phyloP scores from a whole-genome alignment of 1,284 basidiomycete genomes.

The Ceratobasidium sp. region DNA sequence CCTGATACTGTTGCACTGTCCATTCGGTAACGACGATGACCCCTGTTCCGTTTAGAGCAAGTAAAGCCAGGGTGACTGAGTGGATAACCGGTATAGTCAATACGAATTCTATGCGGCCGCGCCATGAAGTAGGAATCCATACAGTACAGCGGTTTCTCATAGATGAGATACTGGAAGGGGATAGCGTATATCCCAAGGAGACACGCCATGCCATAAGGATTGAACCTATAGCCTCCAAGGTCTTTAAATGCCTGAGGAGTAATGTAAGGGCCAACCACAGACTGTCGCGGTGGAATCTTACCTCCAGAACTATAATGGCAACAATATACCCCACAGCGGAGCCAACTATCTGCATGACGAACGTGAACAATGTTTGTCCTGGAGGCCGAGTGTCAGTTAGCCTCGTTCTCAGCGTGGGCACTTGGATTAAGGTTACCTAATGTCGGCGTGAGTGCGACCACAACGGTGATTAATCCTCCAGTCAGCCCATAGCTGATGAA shows the following conservation, averaged over 20 bases:
- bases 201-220: conserved; percentile 48
- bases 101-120: conserved; percentile 28
- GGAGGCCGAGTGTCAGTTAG: not conserved
- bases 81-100: too few relatives aligned
- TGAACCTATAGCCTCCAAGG: conserved; percentile 50
- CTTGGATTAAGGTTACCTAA: conserved; percentile 40
- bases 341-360: conserved; percentile 48
- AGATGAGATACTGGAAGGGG: conserved; percentile 47
- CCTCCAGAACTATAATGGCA: conserved; percentile 43
- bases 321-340: conserved; percentile 41
- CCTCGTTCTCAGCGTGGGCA: conserved; percentile 5
- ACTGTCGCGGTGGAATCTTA: conserved; percentile 28
- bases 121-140: not conserved
- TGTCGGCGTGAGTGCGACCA: conserved; percentile 49
- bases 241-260: conserved; percentile 47
- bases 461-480: conserved; percentile 48
- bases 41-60: conserved; percentile 48
- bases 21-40: conserved; percentile 46
- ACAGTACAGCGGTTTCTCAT: conserved; percentile 45
- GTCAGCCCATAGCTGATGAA: conserved; percentile 49
- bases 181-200: conserved; percentile 45
- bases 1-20: conserved; percentile 44
- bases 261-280: conserved; percentile 4
- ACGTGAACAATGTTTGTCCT: conserved; percentile 48
- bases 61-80: conserved; percentile 43